Conservation (phyloP, 495 filamentous ascomycete species). For the Halenospora varia region DNA sequence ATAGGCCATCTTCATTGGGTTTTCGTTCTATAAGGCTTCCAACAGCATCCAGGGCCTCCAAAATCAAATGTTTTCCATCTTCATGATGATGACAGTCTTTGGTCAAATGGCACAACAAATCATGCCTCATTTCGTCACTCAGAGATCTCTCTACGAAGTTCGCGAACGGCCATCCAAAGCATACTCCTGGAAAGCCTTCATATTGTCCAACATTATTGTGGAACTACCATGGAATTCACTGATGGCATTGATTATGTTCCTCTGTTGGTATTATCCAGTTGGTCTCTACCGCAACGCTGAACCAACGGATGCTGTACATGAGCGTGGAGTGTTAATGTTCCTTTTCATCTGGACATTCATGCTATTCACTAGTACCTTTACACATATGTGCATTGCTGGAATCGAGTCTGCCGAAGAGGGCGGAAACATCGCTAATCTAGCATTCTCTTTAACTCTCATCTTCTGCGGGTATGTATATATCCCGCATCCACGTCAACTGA, state of each 20-base stretch:
- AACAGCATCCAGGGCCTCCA: slow-evolving; percentile 72
- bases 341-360: slow-evolving; percentile 38
- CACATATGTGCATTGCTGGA: slow-evolving; percentile 44
- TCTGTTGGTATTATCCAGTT: slow-evolving; percentile 50
- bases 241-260: slow-evolving; percentile 61
- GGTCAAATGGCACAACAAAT: slow-evolving; percentile 72
- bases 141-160: slow-evolving; percentile 74
- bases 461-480: no score
- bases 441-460: slow-evolving; percentile 55
- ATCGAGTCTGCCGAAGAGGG: slow-evolving; percentile 55
- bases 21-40: slow-evolving; percentile 72
- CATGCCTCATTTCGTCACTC: slow-evolving; percentile 72
- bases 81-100: slow-evolving; percentile 70
- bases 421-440: slow-evolving; percentile 65
- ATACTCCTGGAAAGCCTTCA: slow-evolving; percentile 77
- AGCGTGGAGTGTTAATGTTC: slow-evolving; percentile 39
- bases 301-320: slow-evolving; percentile 37
- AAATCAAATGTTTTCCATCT: slow-evolving; percentile 81
- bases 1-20: slow-evolving; percentile 78
- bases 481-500: no score
- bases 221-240: slow-evolving; percentile 72
- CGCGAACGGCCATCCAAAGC: slow-evolving; percentile 80
- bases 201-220: slow-evolving; percentile 69
- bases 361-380: slow-evolving; percentile 64
- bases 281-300: slow-evolving; percentile 46